Base-by-base conservation (phyloP, 2,329 filamentous ascomycete genomes). In the Fusarium sp. region DNA sequence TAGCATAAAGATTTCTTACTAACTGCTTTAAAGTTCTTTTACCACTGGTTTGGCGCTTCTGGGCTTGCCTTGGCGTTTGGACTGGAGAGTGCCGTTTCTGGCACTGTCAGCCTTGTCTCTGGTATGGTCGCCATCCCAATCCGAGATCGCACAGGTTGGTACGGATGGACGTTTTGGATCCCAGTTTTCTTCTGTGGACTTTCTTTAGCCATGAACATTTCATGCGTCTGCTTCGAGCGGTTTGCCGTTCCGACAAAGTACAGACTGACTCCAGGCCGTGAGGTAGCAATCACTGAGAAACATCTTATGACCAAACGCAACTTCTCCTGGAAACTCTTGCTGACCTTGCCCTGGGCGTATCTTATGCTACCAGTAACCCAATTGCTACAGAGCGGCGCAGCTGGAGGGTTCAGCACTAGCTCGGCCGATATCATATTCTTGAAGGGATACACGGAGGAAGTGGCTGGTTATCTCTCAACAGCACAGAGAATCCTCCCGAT, bases 1-100 rank as follows among this genome's bases (percentile, higher is more conserved):
- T 1, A 24, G 14, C 9, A 17, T 24, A 11, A 0, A 42, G 8
- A 4, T 7, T 11, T 42, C 41, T 24, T 42, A 17, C 0, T 17
- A 24, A 24, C 14, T 3, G n/a, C 5, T 11, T 11, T 1, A 7
- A 11, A 42, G n/a, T 42, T 42, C 41, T 42, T 42, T 24, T 42
- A 42, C n/a, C 41, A 42, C 41, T 42, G 41, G n/a, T 42, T 42
- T 7, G 41, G n/a, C 14, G n/a, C 41, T 42, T 42, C n/a, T 17
- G 41, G 41, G 1, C 41, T 42, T 11, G n/a, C 41, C 3, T 42
- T 42, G 14, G 41, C 41, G 5, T 42, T 42, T 24, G 41, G n/a
- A 11, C 41, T 42, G 17, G n/a, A 42, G n/a, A 42, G 41, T 42
- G 41, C 41, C 3, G n/a, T 42, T 11, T 42, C 41, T 7, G 41